Evolutionary conservation across 2,329 filamentous ascomycete genomes (phyloP).

Genomic region (Byssochlamys sp.): DNA sequence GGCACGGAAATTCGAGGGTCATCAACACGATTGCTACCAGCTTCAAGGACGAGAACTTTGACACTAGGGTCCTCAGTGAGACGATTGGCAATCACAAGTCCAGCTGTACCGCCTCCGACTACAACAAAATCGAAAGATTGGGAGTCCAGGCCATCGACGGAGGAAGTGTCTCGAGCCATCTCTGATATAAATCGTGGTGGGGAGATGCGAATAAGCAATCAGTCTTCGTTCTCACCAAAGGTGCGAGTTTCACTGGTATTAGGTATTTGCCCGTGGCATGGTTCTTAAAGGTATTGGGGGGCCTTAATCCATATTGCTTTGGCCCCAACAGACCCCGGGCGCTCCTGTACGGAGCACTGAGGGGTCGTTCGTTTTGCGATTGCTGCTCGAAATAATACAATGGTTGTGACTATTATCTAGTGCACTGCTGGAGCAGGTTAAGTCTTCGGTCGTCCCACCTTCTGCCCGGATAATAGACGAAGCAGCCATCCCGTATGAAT

Average conservation of each 20-base stretch:
- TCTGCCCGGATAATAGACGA: background rate
- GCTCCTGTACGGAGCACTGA: too few species aligned
- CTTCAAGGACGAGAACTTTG: constrained; percentile 8
- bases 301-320: background rate
- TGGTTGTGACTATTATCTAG: background rate
- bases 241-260: background rate
- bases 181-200: background rate
- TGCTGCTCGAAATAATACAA: too few species aligned
- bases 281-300: background rate
- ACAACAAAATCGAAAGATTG: constrained; percentile 4
- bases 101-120: constrained; percentile 7
- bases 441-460: background rate
- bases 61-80: constrained; percentile 5
- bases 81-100: constrained; percentile 4
- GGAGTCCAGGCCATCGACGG: background rate
- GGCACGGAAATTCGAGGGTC: constrained; percentile 8
- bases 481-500: background rate
- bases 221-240: background rate
- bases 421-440: background rate
- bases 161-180: background rate
- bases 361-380: too few species aligned
- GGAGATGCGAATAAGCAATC: background rate
- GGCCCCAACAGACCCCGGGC: background rate
- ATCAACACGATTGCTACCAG: constrained; percentile 5
- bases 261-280: too few species aligned